Evolutionary conservation across 106 monocot species (phyloP), one percentile per base, ranked within the genome.

Genomic region (Platanthera guangdongensis): DNA sequence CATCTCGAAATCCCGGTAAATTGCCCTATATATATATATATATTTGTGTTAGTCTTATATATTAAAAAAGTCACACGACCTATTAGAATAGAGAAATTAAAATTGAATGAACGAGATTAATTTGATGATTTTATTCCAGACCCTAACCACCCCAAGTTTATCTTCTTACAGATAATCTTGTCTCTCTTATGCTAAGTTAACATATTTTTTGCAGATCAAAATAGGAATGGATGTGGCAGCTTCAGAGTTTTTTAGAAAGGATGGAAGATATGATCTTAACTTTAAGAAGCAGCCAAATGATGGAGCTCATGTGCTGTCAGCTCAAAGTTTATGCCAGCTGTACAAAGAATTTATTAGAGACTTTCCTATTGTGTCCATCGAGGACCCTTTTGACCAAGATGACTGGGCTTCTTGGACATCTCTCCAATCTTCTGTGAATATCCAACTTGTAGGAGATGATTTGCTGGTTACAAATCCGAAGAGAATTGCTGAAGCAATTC

Each of bases 191-290:
- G 52, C 54, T 46, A 9, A 8, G 54, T 19, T 18, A 68, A 16
- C 8, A 70, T 45, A 21, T 50, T 49, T 11, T 16, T 53, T 49
- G 59, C 88, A 96, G 95, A 96, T 96, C 60, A 93, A 96, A 84
- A 96, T 96, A 72, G 95, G 93, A 76, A 96, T 96, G 95, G 95
- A 96, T 78, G 93, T 93, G 32, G 95, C 95, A 21, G 95, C 95
- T 54, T 96, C 95, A 52, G 95, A 96, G 74, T 96, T 96, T 73
- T 84, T 84, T 73, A 93, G 83, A 7, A 90, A 96, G 77, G 88
- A 93, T 81, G 89, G 93, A 21, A 87, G 78, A 62, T 96, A 96
- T 78, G 93, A 96, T 80, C 76, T 93, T 19, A 75, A 96, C 79
- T 96, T 96, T 54, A 96, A 96, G 83, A 93, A 90, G 45, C 93